These are phyloP conservation scores for Cytospora paraplurivora DNA, from an alignment of 2,329 filamentous ascomycete genomes.

Conservation along the genomic window DNA sequence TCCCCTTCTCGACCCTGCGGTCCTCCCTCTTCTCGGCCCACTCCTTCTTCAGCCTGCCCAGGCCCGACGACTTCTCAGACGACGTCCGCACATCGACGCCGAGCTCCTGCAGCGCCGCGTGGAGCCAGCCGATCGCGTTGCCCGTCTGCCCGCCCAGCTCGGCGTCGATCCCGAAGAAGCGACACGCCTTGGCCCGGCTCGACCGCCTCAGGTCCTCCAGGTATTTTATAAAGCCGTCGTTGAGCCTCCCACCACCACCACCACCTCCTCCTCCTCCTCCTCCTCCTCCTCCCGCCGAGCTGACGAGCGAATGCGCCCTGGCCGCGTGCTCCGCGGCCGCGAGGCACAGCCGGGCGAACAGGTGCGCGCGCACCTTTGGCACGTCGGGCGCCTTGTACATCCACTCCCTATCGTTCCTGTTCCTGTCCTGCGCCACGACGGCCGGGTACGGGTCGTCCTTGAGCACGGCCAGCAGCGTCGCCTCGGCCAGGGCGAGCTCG, in stretches of 20 bases:
- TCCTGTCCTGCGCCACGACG: conserved; percentile 77
- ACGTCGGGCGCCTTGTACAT: conserved; percentile 92
- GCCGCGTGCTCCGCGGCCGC: conserved; percentile 86
- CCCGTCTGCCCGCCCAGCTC: conserved; percentile 81
- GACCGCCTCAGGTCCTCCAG: conserved; percentile 73
- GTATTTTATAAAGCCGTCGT: conserved; percentile 70
- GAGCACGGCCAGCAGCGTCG: conserved; percentile 83
- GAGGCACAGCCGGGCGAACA: conserved; percentile 86
- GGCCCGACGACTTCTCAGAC: conserved; percentile 56
- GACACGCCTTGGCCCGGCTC: conserved; percentile 79
- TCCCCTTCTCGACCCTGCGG: conserved; percentile 72
- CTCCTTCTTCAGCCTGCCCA: conserved; percentile 70
- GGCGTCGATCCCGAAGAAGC: conserved; percentile 88
- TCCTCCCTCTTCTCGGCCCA: conserved; percentile 80
- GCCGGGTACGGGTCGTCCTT: conserved; percentile 95
- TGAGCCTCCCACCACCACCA: conserved; percentile 53
- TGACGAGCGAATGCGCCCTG: conserved; percentile 61
- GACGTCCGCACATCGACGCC: conserved; percentile 59
- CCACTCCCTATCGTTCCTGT: conserved; percentile 87
- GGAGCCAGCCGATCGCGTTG: conserved; percentile 83
- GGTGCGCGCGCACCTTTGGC: conserved; percentile 82
- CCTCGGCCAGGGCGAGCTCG: conserved; percentile 78
- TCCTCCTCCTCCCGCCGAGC: conserved; percentile 20
- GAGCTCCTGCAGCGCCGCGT: conserved; percentile 74
- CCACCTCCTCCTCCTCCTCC: conserved; percentile 21